Conservation (phyloP, 257 asterid species). For the Fraxinus excelsior region DNA sequence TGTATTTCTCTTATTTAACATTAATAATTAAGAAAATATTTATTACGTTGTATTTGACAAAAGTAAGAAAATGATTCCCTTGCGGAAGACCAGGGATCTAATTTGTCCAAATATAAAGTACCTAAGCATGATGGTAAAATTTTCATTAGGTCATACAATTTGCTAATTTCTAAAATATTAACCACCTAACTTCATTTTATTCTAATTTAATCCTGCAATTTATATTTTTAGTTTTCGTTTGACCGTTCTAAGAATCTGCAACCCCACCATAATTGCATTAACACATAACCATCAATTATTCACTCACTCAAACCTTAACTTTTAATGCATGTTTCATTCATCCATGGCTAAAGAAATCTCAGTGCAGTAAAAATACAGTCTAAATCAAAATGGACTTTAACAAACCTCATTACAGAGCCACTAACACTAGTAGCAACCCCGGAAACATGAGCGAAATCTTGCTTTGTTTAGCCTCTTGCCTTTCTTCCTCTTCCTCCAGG, state of each 20-base stretch:
- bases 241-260: too few relatives aligned
- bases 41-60: neutral
- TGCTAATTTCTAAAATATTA: neutral
- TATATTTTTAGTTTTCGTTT: neutral
- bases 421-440: constrained; percentile 32
- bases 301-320: neutral
- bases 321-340: constrained; percentile 24
- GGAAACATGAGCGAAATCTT: constrained; percentile 46
- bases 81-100: neutral
- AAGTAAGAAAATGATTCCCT: neutral
- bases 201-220: neutral
- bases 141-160: neutral
- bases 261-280: too few relatives aligned
- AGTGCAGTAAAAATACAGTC: constrained; percentile 23
- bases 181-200: neutral
- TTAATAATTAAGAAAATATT: too few relatives aligned
- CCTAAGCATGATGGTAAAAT: too few relatives aligned
- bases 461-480: constrained; percentile 69
- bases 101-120: neutral
- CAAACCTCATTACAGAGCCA: constrained; percentile 60
- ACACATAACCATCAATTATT: too few relatives aligned
- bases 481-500: constrained; percentile 55
- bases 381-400: constrained; percentile 48
- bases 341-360: constrained; percentile 20
- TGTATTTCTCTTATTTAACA: too few relatives aligned